Evolutionary conservation across 768 basidiomycete genomes (phyloP), one percentile per base, ranked within the genome.

Genomic region (Tylopilus vinaceipallidus): DNA sequence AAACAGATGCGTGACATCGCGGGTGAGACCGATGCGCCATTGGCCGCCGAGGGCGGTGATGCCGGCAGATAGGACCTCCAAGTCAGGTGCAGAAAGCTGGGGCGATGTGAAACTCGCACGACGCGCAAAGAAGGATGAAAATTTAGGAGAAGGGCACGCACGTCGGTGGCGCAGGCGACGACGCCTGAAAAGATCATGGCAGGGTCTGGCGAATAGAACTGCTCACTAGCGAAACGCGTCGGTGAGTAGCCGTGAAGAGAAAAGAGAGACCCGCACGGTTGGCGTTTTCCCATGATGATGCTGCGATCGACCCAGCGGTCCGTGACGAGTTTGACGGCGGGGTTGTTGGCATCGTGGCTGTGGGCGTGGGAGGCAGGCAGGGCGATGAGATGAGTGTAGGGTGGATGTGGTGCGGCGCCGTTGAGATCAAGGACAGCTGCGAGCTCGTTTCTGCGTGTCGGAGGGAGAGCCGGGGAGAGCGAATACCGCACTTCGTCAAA

Each of bases 1-100:
- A 57, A 95, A 88, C 42, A 95, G 77, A 63, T 95, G 94, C 0
- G 94, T 95, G 19, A 92, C 86, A 49, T 95, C 93, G 49, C 79
- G 77, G 0, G 91, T 93, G 42, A 95, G 77, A 9, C 81, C 83
- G 0, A 71, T 69, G 22, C 89, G 79, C 83, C 83, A 91, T 65
- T 90, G 85, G 0, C 94, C 94, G 3, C 94, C 93, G 4, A 90
- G 78, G 0, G 83, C 80, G 2, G 76, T 75, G 24, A 95, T 81
- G 0, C 84, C 88, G 0, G 83, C 86, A 0, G 79, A 77, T 34
- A 95, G 77, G 3, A 86, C 80, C 60, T 89, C 88, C 23, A 82
- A 68, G 64, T 95, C 93, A 8, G 80, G 54, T 2, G 73, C 43
- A 0, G 83, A 79, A 4, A 92, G 72, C 79, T 87, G 30, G 5